These are phyloP conservation scores for Daldinia sp. DNA, from an alignment of 2,329 filamentous ascomycete genomes.

Conservation along the genomic window DNA sequence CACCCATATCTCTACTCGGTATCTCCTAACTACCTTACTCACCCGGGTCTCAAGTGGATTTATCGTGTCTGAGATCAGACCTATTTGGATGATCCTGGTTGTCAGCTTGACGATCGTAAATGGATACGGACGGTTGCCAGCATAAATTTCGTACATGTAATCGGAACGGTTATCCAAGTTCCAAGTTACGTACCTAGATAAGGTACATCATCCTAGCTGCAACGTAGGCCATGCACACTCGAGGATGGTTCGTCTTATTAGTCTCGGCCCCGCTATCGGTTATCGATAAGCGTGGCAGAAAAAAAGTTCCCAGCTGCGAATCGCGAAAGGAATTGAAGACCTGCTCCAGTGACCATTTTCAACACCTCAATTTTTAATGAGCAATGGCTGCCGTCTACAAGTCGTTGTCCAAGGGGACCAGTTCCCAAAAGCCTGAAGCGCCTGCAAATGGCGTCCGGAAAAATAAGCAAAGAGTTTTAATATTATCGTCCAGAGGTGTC, in stretches of 20 bases:
- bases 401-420: constrained; percentile 69
- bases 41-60: not conserved
- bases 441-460: constrained; percentile 61
- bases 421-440: constrained; percentile 59
- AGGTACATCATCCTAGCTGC: constrained; percentile 10
- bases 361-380: constrained; percentile 11
- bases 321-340: constrained; percentile 13
- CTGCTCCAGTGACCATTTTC: not conserved
- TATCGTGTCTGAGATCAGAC: constrained; percentile 14
- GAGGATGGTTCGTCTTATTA: not conserved
- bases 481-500: constrained; percentile 90
- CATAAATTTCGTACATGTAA: constrained; percentile 3
- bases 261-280: constrained; percentile 16
- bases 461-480: constrained; percentile 81
- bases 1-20: not conserved
- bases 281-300: constrained; percentile 34
- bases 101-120: constrained; percentile 14
- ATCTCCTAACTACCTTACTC: not conserved
- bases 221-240: constrained; percentile 6
- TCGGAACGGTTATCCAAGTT: not conserved
- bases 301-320: constrained; percentile 31
- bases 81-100: constrained; percentile 3
- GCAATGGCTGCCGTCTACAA: constrained; percentile 79
- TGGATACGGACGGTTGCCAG: constrained; percentile 9
- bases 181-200: not conserved